Conservation (phyloP, 202 grass and related monocot species). For the Panicum virgatum region DNA sequence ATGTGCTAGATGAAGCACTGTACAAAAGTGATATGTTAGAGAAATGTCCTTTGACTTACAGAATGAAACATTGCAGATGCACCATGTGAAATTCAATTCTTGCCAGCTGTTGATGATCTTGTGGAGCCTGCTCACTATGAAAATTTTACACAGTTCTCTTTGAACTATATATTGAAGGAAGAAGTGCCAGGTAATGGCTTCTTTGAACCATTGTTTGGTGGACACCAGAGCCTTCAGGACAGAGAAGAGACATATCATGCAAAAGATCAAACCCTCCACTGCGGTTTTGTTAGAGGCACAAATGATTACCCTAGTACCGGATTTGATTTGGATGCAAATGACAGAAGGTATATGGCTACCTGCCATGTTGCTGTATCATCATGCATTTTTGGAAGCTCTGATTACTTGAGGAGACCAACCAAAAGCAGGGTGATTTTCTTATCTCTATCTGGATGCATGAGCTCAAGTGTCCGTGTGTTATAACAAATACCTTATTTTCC, state of each 20-base stretch:
- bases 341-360: conserved; percentile 66
- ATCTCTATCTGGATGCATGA: conserved; percentile 20
- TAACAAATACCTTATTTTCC: conserved; percentile 14
- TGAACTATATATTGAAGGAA: conserved; percentile 64
- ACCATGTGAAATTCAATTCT: conserved; percentile 72
- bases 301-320: conserved; percentile 49
- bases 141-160: conserved; percentile 73
- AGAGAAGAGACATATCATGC: conserved; percentile 77
- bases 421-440: conserved; percentile 74
- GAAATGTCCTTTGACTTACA: conserved; percentile 27
- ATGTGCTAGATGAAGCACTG: conserved; percentile 1
- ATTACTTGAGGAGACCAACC: conserved; percentile 86
- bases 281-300: conserved; percentile 69
- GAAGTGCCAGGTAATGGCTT: conserved; percentile 18
- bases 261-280: conserved; percentile 82
- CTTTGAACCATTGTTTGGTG: conserved; percentile 65
- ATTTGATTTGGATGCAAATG: conserved; percentile 80
- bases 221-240: conserved; percentile 64
- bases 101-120: conserved; percentile 56
- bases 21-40: background rate
- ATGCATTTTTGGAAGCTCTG: conserved; percentile 92
- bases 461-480: background rate
- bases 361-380: conserved; percentile 78
- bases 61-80: conserved; percentile 66
- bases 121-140: conserved; percentile 55